Base-by-base conservation (phyloP, 805 yeast genomes). In the Ogataea populi-albae region DNA sequence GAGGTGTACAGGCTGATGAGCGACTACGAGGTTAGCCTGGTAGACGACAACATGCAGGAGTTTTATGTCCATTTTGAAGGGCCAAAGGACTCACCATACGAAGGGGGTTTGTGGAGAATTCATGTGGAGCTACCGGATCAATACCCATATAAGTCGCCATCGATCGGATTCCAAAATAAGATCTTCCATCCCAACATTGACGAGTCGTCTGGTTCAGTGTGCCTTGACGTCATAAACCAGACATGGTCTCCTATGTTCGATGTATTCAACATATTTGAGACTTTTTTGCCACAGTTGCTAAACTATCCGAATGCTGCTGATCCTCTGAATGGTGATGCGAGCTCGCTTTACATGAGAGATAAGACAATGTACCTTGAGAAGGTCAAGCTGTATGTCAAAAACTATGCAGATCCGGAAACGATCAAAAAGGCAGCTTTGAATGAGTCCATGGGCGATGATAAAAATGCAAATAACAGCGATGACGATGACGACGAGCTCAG, bases 241-340 rank as follows among this genome's bases (percentile, higher is more conserved):
- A 87, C 98, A 1, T 91, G 98, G 98, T 85, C 95, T 26, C 98
- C 98, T 2, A 85, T 91, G 87, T 91, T 88, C 67, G 97, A 93
- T 37, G 73, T 93, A 46, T 68, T 81, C 46, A 93, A 93, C 57
- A 85, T 91, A 17, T 86, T 93, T 57, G 98, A 91, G 54, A 81
- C 86, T 56, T 93, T 91, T 65, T 65, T 91, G 41, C 98, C 98
- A 5, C 98, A 94, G 51, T 65, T 91, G 39, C 67, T 91, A 43
- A 75, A 89, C 37, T 93, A 91, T 54, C 97, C 98, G 14, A 91
- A 91, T 54, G 91, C 98, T 1, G 69, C 91, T 10, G 98, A 91
- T 59, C 98, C 98, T 1, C 70, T 91, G 44, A 91, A 91, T 54
- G 80, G 88, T 8, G 93, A 85, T 41, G 98, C 98, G 0, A 86